Evolutionary conservation across 495 filamentous ascomycete species (phyloP).

Genomic region (Beverwykella pulmonaria): DNA sequence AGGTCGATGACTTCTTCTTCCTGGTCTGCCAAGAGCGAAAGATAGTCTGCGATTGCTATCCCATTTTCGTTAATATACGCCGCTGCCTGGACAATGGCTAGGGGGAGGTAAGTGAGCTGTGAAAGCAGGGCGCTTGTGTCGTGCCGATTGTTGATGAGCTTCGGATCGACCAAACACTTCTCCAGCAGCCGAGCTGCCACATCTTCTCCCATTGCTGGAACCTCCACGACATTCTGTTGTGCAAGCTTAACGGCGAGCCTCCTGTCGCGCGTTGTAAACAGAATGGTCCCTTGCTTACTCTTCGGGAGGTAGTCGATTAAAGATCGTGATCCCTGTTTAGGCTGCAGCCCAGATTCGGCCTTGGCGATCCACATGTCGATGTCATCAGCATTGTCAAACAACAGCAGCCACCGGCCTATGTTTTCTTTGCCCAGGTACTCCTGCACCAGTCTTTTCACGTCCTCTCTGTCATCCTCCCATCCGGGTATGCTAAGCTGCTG

Average conservation of each 20-base stretch:
- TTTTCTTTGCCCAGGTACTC: slow-evolving; percentile 41
- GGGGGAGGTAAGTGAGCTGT: slow-evolving; percentile 17
- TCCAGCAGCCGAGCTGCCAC: slow-evolving; percentile 3
- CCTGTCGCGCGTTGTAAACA: slow-evolving; percentile 24
- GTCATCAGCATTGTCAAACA: slow-evolving; percentile 41
- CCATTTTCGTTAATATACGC: slow-evolving; percentile 29
- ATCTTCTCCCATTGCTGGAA: slow-evolving; percentile 7
- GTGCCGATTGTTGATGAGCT: background rate
- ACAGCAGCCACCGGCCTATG: slow-evolving; percentile 32
- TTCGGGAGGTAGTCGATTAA: slow-evolving; percentile 7
- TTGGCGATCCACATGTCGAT: background rate
- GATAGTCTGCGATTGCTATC: slow-evolving; percentile 43
- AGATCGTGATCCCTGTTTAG: background rate
- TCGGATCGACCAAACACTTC: background rate
- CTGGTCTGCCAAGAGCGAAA: slow-evolving; percentile 49
- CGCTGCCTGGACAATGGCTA: slow-evolving; percentile 32
- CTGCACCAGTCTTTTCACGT: slow-evolving; percentile 42
- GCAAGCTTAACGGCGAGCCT: slow-evolving; percentile 9
- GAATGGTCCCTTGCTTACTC: slow-evolving; percentile 6
- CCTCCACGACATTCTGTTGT: slow-evolving; percentile 1
- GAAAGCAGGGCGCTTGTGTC: background rate
- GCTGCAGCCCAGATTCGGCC: no score
- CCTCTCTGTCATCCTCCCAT: slow-evolving; percentile 31
- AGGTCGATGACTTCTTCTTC: slow-evolving; percentile 49
- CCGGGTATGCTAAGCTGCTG: slow-evolving; percentile 17